Conservation (phyloP, 768 basidiomycete genomes). For the Tylopilus felleus region DNA sequence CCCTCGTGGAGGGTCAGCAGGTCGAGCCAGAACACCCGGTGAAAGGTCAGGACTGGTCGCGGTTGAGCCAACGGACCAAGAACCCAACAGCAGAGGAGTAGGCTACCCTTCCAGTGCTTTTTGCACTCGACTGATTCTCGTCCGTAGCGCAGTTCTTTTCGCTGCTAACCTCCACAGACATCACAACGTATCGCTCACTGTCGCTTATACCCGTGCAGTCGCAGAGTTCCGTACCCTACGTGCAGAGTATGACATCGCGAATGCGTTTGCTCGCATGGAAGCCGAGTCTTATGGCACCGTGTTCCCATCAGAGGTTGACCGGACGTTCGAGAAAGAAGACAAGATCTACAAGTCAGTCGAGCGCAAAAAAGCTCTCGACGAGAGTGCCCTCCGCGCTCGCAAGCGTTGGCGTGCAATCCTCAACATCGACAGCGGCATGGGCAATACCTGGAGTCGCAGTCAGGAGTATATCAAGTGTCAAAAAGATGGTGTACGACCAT, state of each 20-base stretch:
- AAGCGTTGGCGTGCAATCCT: conserved; percentile 78
- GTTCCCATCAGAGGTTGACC: conserved; percentile 63
- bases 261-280: conserved; percentile 73
- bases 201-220: conserved; percentile 78
- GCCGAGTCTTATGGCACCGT: conserved; percentile 70
- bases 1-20: conserved; percentile 66
- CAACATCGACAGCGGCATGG: conserved; percentile 38
- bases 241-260: conserved; percentile 77
- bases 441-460: conserved; percentile 65
- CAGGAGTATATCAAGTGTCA: conserved; percentile 69
- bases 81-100: conserved; percentile 92
- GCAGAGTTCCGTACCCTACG: conserved; percentile 87
- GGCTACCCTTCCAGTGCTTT: conserved; percentile 29
- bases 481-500: conserved; percentile 65
- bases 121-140: conserved; percentile 10
- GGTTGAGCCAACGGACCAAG: conserved; percentile 73
- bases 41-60: conserved; percentile 65
- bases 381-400: conserved; percentile 58
- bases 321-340: conserved; percentile 59
- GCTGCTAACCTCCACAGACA: conserved; percentile 71
- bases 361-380: conserved; percentile 51
- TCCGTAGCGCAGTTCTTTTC: conserved; percentile 70
- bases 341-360: conserved; percentile 58
- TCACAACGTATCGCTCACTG: conserved; percentile 61
- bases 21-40: conserved; percentile 57